Evolutionary conservation across 2,329 filamentous ascomycete genomes (phyloP), one percentile per base, ranked within the genome.

Genomic region (Calonectria montana): DNA sequence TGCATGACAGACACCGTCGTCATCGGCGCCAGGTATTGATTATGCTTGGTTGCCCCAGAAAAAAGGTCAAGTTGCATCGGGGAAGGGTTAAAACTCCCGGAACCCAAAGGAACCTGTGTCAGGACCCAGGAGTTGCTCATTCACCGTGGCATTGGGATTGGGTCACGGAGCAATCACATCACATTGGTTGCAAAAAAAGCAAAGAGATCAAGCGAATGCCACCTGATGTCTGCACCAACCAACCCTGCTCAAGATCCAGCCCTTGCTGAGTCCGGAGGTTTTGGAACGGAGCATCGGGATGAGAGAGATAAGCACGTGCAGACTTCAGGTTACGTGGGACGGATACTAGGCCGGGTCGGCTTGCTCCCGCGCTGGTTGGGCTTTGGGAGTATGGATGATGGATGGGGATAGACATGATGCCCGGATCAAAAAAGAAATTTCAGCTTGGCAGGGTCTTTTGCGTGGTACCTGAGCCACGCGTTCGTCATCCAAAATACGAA

Each of bases 231-330:
- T 70, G 29, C 63, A 70, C 31, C 55, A n/a, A 41, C 31, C 31
- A 62, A 63, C 69, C 63, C 47, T 66, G 50, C 55, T 35, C 50
- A 61, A 62, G 55, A 39, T 48, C 27, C 37, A 41, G n/a, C 63
- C 35, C 45, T 64, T 18, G 59, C 13, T 21, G 68, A 37, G 29
- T 50, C 31, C 67, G 67, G 61, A 57, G 59, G 67, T 59, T 69
- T 67, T 62, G 55, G 15, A 48, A 67, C 47, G 57, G 57, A 65
- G 48, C 47, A 23, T 57, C 55, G 39, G 71, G 37, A 50, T n/a
- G n/a, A 12, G 18, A 59, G 47, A 68, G 59, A 74, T 74, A 59
- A 71, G 75, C 75, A 77, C 73, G 64, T 74, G 66, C 67, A 31
- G 45, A 31, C 55, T 39, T 39, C 31, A 59, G 53, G 41, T 39